Percentiles rank a stretch among this genome's conserved stretches.
These are phyloP conservation scores for Xylaria arbuscula DNA, from an alignment of 2,329 filamentous ascomycete species.

Conservation along the genomic window DNA sequence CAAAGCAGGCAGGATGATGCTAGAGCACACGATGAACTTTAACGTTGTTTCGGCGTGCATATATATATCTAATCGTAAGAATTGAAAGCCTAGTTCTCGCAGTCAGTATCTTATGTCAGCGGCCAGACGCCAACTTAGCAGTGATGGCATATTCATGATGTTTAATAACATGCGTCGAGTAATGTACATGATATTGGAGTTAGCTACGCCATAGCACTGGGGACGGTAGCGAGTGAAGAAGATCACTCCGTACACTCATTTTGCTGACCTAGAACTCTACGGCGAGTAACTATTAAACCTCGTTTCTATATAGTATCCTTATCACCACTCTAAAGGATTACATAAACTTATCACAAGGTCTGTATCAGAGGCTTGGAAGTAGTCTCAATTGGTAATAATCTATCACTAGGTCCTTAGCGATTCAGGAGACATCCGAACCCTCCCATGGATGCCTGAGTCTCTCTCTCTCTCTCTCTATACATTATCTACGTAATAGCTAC, in stretches of 20 bases:
- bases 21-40: constrained; percentile 44
- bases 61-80: not conserved
- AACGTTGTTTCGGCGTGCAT: not conserved
- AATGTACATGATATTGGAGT: not conserved
- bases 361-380: no score
- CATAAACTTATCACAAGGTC: no score
- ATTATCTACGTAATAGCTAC: no score
- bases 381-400: no score
- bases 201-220: not conserved
- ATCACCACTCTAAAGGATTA: not conserved
- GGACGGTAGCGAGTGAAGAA: no score
- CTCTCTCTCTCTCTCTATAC: no score
- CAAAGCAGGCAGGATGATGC: constrained; percentile 28
- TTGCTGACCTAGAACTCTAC: not conserved
- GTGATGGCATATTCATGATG: not conserved
- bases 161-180: not conserved
- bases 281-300: no score
- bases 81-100: not conserved
- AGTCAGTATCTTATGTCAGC: no score
- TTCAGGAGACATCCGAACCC: no score
- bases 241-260: not conserved
- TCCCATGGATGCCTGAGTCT: no score
- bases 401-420: no score
- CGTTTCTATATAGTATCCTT: no score
- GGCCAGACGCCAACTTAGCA: not conserved